Evolutionary conservation across 768 basidiomycete species (phyloP).

Genomic region (Termitomyces sp.): DNA sequence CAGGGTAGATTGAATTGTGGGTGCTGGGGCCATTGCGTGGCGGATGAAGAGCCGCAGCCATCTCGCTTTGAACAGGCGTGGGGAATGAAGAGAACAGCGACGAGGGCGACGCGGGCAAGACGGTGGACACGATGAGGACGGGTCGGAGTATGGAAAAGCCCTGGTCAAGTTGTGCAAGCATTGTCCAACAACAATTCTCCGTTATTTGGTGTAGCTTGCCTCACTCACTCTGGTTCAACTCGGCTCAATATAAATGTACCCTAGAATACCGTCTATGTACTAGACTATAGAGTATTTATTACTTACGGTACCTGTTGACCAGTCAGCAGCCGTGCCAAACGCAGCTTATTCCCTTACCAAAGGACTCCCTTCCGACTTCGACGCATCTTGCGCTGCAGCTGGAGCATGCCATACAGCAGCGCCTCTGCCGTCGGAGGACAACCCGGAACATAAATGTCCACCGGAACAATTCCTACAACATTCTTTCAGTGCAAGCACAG

Average conservation of each 20-base stretch:
- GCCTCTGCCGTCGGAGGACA: conserved; percentile 97
- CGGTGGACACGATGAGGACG: neutral
- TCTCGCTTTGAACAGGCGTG: conserved; percentile 16
- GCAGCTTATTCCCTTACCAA: conserved; percentile 48
- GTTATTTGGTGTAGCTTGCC: conserved; percentile 12
- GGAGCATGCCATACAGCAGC: conserved; percentile 92
- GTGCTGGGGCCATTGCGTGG: conserved; percentile 34
- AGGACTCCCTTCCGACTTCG: conserved; percentile 79
- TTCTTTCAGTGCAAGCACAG: neutral
- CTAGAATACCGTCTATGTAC: conserved; percentile 7
- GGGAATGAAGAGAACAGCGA: neutral
- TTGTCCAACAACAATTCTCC: conserved; percentile 8
- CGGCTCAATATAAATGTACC: neutral
- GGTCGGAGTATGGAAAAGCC: neutral
- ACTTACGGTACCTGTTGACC: conserved; percentile 51
- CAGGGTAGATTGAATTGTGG: conserved; percentile 36
- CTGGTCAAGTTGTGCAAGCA: neutral
- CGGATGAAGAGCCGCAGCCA: conserved; percentile 47
- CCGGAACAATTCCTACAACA: conserved; percentile 82
- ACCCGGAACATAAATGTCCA: conserved; percentile 97
- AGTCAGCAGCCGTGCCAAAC: conserved; percentile 1
- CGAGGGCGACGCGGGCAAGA: neutral
- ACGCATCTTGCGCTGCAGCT: conserved; percentile 95
- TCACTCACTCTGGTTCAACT: neutral
- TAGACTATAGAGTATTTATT: conserved; percentile 11